Evolutionary conservation across 2,329 filamentous ascomycete species (phyloP).

Genomic region (Penicillium paneum): DNA sequence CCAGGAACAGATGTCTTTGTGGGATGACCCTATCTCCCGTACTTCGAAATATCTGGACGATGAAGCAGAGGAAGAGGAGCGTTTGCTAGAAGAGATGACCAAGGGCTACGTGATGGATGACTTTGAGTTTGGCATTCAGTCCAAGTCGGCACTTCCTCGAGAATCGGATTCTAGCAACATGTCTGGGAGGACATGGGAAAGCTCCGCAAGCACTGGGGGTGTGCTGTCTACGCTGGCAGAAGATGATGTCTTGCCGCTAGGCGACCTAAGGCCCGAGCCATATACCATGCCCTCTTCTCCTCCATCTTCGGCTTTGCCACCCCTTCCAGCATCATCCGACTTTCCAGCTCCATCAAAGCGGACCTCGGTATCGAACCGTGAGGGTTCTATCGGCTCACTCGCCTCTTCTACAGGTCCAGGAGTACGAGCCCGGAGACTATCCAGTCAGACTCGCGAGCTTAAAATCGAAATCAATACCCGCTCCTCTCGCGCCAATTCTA

Average conservation of each 20-base stretch:
- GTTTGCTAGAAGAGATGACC: slow-evolving; percentile 82
- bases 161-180: slow-evolving; percentile 79
- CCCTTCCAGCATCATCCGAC: slow-evolving; percentile 46
- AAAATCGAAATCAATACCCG: slow-evolving; percentile 74
- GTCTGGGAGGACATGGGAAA: slow-evolving; percentile 77
- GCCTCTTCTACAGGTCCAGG: slow-evolving; percentile 37
- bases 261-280: slow-evolving; percentile 34
- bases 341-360: slow-evolving; percentile 21
- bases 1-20: slow-evolving; percentile 28
- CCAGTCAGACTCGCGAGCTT: slow-evolving; percentile 76
- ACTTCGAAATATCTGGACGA: slow-evolving; percentile 54
- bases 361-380: slow-evolving; percentile 15
- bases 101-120: slow-evolving; percentile 78
- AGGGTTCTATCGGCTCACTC: slow-evolving; percentile 21
- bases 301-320: slow-evolving; percentile 42
- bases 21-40: slow-evolving; percentile 19
- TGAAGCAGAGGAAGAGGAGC: slow-evolving; percentile 70
- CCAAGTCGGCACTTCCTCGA: slow-evolving; percentile 66
- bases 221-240: slow-evolving; percentile 72
- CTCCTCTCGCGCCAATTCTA: slow-evolving; percentile 27
- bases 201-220: slow-evolving; percentile 66
- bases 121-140: slow-evolving; percentile 69
- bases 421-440: slow-evolving; percentile 74
- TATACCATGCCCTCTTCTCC: slow-evolving; percentile 35
- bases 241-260: slow-evolving; percentile 43